Base-by-base conservation (phyloP, 1,284 basidiomycete genomes). In the Naganishia albida region DNA sequence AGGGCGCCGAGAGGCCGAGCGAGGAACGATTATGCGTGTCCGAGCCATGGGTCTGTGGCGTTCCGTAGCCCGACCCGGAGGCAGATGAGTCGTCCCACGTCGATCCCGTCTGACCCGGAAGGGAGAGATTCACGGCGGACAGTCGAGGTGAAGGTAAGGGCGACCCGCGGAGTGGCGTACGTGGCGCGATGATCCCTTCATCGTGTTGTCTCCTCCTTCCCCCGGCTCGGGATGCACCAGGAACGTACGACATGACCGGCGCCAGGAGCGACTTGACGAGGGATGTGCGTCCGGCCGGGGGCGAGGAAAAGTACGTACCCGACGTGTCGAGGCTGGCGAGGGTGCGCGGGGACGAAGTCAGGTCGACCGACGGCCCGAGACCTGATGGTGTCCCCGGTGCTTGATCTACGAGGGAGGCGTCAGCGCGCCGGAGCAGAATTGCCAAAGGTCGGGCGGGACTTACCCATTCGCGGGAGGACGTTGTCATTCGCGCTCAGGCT, bases 401-500 rank as follows among this genome's bases (percentile, higher is more conserved):
- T 43, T 64, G 50, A 28, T 60, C 63, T 62, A n/a, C 43, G 50
- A 30, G 16, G n/a, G n/a, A 30, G 28, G 34, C 34, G 1, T 20
- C 8, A 20, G 30, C 20, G 53, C 38, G 51, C 20, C 20, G n/a
- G 43, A 23, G 46, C 50, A 25, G 59, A 18, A 0, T 3, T 10
- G 34, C 10, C 34, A 34, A 6, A 34, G 4, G 34, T 4, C 4
- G 10, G 10, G 34, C 6, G 10, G 34, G 20, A 73, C 77, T 72
- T 53, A 78, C 78, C 73, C 59, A 77, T 74, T 0, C 79, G 81
- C 0, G 93, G 94, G 15, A 97, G 83, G 2, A 92, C 90, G 73
- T 96, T 91, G 75, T 97, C 94, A 71, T 95, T 96, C 12, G 93
- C 93, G 70, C 91, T 94, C 64, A 97, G 81, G 74, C 91, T 94